phyloP scores from a whole-genome alignment of 1,284 basidiomycete genomes.

The Boletellus deceptivus region DNA sequence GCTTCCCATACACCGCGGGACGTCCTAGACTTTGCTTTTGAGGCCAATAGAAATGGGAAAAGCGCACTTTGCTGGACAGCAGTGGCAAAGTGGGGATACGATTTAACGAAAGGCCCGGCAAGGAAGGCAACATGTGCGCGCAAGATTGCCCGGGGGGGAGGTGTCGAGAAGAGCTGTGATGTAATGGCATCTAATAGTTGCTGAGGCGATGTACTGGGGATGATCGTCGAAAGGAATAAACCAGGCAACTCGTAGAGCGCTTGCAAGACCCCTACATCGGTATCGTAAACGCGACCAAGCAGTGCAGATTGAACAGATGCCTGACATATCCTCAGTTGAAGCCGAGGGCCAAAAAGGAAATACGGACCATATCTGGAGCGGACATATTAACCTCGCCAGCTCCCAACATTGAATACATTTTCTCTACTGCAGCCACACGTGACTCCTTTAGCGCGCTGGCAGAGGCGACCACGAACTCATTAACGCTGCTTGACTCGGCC shows the following conservation, averaged over 20 bases:
- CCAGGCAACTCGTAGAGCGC: conserved; percentile 59
- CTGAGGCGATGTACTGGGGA: conserved; percentile 28
- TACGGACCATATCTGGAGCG: conserved; percentile 34
- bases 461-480: conserved; percentile 55
- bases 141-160: conserved; percentile 51
- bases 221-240: conserved; percentile 43
- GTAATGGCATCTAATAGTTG: conserved; percentile 53
- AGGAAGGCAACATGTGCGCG: conserved; percentile 67
- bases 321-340: conserved; percentile 29
- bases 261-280: conserved; percentile 56
- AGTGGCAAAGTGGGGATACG: conserved; percentile 36
- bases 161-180: conserved; percentile 40
- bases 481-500: conserved; percentile 29
- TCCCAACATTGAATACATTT: conserved; percentile 42
- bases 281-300: conserved; percentile 65
- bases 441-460: conserved; percentile 48
- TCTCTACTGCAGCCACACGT: conserved; percentile 51
- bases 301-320: conserved; percentile 52
- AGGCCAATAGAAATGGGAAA: conserved; percentile 73
- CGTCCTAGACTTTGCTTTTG: conserved; percentile 66
- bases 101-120: conserved; percentile 43
- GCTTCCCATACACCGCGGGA: conserved; percentile 64
- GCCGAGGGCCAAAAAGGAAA: not conserved
- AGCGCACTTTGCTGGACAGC: conserved; percentile 59
- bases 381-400: conserved; percentile 22